These are phyloP conservation scores for Phytophthora aleatoria DNA, from an alignment of 352 stramenopile species.

Conservation along the genomic window DNA sequence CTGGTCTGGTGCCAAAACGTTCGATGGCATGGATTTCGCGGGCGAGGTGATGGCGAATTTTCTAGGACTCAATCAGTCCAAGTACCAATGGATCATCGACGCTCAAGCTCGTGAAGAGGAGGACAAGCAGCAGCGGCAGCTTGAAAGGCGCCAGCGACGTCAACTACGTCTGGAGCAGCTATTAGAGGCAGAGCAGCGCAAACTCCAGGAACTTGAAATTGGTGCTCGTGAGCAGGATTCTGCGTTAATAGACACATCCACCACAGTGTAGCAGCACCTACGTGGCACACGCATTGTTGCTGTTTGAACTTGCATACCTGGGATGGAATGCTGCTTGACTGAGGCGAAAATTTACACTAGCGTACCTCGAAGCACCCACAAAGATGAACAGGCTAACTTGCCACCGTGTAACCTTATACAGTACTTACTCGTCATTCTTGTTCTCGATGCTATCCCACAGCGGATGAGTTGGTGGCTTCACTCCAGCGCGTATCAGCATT, in stretches of 20 bases:
- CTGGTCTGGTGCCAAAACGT: slow-evolving; percentile 72
- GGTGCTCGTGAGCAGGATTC: slow-evolving; percentile 19
- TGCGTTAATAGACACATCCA: slow-evolving; percentile 9
- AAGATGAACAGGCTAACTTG: too few species aligned
- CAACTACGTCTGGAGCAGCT: slow-evolving; percentile 73
- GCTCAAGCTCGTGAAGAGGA: slow-evolving; percentile 73
- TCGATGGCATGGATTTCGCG: slow-evolving; percentile 75
- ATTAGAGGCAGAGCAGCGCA: slow-evolving; percentile 70
- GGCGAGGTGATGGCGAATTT: slow-evolving; percentile 85
- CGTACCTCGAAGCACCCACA: too few species aligned
- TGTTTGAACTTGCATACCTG: background rate
- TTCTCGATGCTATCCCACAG: slow-evolving; percentile 33
- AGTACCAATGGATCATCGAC: slow-evolving; percentile 87
- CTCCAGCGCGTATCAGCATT: slow-evolving; percentile 48
- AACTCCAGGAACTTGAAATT: slow-evolving; percentile 64
- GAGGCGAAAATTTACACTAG: too few species aligned
- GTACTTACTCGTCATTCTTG: slow-evolving; percentile 9
- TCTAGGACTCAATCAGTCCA: slow-evolving; percentile 78
- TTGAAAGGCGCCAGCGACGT: slow-evolving; percentile 65
- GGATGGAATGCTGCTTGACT: too few species aligned
- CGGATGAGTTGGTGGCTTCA: slow-evolving; percentile 49
- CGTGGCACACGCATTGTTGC: background rate
- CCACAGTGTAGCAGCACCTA: slow-evolving; percentile 4
- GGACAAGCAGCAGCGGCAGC: slow-evolving; percentile 56
- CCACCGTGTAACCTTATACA: background rate